Percentiles rank a stretch among this genome's conserved stretches.
Conservation (phyloP, 768 basidiomycete species). For the Tulasnella sp. region DNA sequence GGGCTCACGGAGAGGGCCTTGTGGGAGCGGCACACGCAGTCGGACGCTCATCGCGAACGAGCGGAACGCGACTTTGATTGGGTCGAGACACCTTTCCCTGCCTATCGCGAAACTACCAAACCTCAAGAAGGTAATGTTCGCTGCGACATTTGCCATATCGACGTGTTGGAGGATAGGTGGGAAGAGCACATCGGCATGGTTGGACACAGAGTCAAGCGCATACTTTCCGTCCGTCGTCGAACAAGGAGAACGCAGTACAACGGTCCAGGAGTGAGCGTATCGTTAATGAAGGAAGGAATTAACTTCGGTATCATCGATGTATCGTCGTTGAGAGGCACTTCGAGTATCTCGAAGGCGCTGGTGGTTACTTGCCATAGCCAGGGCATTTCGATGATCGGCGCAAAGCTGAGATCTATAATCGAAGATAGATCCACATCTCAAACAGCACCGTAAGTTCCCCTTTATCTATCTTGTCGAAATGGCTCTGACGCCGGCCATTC, state of each 20-base stretch:
- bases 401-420: neutral
- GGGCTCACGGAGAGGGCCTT: neutral
- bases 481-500: neutral
- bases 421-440: neutral
- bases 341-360: neutral
- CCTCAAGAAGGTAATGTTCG: neutral
- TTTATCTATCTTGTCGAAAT: neutral
- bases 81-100: neutral
- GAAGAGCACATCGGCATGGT: neutral
- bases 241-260: neutral
- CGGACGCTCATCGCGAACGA: neutral
- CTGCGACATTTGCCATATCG: neutral
- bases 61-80: neutral
- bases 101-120: neutral
- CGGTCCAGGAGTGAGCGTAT: neutral
- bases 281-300: neutral
- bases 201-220: neutral
- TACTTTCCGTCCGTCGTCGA: neutral
- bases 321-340: neutral
- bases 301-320: neutral
- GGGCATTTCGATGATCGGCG: neutral
- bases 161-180: neutral
- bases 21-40: neutral
- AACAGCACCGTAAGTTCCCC: neutral
- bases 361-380: neutral